phyloP scores from a whole-genome alignment of 2,329 filamentous ascomycete species.

The Xylariaceae sp. region DNA sequence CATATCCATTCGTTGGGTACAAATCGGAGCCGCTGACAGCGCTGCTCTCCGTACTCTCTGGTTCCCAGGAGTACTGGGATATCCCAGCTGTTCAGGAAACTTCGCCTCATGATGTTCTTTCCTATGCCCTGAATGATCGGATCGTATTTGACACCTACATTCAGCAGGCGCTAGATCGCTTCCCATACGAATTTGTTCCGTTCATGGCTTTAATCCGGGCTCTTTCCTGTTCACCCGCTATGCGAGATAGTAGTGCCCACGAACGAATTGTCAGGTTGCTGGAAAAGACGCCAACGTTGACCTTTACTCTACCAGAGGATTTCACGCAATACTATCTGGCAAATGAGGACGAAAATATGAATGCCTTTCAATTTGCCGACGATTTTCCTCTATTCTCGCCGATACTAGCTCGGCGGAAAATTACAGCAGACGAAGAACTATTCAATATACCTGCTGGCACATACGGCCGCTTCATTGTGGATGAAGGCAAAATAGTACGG shows the following conservation, averaged over 20 bases:
- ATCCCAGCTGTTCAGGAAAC: conserved; percentile 38
- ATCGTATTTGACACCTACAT: conserved; percentile 56
- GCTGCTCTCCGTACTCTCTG: conserved; percentile 58
- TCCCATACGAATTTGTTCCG: conserved; percentile 78
- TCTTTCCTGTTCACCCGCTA: conserved; percentile 47
- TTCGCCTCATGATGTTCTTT: conserved; percentile 32
- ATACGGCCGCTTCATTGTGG: conserved; percentile 66
- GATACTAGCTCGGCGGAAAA: conserved; percentile 40
- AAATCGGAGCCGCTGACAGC: conserved; percentile 63
- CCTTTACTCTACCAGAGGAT: conserved; percentile 64
- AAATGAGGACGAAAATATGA: conserved; percentile 80
- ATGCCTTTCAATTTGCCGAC: conserved; percentile 63
- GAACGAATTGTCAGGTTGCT: conserved; percentile 57
- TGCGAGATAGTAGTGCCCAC: conserved; percentile 31
- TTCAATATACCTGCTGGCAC: conserved; percentile 63
- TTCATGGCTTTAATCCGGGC: conserved; percentile 68
- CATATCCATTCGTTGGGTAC: conserved; percentile 64
- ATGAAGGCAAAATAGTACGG: conserved; percentile 68
- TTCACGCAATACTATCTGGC: conserved; percentile 73
- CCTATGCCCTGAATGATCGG: conserved; percentile 47
- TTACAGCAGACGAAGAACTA: conserved; percentile 41
- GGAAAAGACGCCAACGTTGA: conserved; percentile 65
- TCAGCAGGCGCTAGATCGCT: conserved; percentile 65
- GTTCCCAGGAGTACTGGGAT: conserved; percentile 50
- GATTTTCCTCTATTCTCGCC: conserved; percentile 59